phyloP scores from a whole-genome alignment of 2,329 filamentous ascomycete species.

The Fusarium marasasianum region DNA sequence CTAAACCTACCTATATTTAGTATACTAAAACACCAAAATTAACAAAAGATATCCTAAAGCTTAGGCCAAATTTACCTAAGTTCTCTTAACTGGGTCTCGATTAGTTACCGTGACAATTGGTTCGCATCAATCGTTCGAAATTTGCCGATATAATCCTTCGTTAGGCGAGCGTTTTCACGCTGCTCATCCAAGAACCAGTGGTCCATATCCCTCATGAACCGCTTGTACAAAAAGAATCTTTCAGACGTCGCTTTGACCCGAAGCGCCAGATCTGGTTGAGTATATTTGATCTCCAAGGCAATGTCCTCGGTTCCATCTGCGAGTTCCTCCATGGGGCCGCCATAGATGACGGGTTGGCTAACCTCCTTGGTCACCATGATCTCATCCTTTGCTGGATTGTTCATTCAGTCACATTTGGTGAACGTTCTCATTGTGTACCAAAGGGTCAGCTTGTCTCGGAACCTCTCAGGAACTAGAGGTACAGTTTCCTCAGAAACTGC shows the following conservation, averaged over 20 bases:
- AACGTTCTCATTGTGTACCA: background rate
- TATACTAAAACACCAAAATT: background rate
- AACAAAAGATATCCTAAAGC: background rate
- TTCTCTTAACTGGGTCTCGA: background rate
- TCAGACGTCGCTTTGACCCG: background rate
- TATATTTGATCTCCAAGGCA: background rate
- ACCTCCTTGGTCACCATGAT: background rate
- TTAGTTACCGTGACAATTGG: too few relatives aligned
- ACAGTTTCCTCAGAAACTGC: background rate
- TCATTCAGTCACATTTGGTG: background rate
- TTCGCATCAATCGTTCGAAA: background rate
- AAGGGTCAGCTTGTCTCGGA: background rate
- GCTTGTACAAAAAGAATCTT: background rate
- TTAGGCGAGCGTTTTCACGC: background rate
- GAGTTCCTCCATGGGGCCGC: background rate
- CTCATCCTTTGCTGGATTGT: fast-evolving
- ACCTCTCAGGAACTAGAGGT: background rate
- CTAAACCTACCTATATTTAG: too few relatives aligned
- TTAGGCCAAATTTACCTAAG: background rate
- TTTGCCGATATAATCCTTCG: background rate
- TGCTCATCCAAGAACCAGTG: background rate
- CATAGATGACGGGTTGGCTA: background rate
- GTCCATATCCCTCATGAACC: background rate
- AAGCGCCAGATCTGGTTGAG: background rate
- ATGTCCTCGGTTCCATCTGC: background rate